Evolutionary conservation across 2,329 filamentous ascomycete genomes (phyloP), one percentile per base, ranked within the genome.

Genomic region (Pseudogymnoascus pannorum): DNA sequence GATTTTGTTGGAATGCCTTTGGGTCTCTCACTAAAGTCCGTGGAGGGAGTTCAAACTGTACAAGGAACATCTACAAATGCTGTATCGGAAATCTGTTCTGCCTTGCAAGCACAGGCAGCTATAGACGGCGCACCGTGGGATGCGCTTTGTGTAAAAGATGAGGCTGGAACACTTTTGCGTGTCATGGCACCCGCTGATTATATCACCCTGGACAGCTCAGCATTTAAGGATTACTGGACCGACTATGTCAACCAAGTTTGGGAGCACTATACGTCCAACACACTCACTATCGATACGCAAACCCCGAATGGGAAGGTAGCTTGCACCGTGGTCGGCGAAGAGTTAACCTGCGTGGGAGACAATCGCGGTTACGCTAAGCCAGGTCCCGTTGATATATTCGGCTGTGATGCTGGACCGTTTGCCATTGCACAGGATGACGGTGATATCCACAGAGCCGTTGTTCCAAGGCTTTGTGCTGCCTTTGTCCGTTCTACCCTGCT

Each of bases 401-500:
- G 69, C 35, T 88, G 86, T 74, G 85, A 81, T 66, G 84, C 80
- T 1, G 85, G 85, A 0, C 84, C 85, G 0, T 87, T 88, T 66
- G 75, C 77, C 7, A 54, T 54, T 54, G 48, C 48, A n/a, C 2
- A 5, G 26, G 16, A 18, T 1, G 48, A 54, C 48, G 12, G 6
- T 31, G 24, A 18, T 54, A 54, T 54, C 24, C 48, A 54, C 24
- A 31, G n/a, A 31, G 48, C 48, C 18, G 81, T 92, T 61, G 86
- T 86, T 7, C 88, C 91, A 0, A 80, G 90, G n/a, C 75, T 94
- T 12, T 82, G 87, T 0, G 89, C 90, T 1, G 88, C 87, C 0
- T 83, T 93, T 68, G 91, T 92, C 74, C 81, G 90, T 20, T 86
- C 82, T 33, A 92, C 87, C 9, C 74, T 94, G 63, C 73, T 89